Percentiles rank a stretch among this genome's conserved stretches.
Evolutionary conservation across 176 grass and related monocot genomes (phyloP).

Genomic region (Carex littledalei): DNA sequence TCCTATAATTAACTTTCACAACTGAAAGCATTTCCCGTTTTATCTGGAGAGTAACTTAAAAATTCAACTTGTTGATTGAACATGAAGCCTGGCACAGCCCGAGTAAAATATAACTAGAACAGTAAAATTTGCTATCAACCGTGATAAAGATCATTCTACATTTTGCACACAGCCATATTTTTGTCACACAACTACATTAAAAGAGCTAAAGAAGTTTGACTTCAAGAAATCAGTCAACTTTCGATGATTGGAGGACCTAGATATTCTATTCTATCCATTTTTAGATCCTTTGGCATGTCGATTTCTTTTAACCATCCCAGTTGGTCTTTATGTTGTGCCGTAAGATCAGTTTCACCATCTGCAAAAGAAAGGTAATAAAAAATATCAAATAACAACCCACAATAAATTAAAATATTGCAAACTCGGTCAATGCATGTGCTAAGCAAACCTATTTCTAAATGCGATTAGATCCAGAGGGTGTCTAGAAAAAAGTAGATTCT

Average conservation of each 20-base stretch:
- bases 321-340: not conserved
- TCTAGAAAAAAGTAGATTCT: not conserved
- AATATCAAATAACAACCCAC: not conserved
- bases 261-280: conserved; percentile 52
- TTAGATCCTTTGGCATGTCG: conserved; percentile 39
- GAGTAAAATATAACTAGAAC: not conserved
- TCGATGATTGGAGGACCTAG: conserved; percentile 58
- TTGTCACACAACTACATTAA: not conserved
- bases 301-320: conserved; percentile 74
- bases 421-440: not conserved
- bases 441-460: not conserved
- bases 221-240: not conserved
- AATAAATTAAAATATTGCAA: not conserved
- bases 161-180: not conserved
- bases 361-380: not conserved
- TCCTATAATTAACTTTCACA: not conserved
- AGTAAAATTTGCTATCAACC: not conserved
- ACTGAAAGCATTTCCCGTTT: not conserved
- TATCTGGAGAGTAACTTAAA: not conserved
- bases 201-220: not conserved
- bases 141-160: conserved; percentile 15
- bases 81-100: not conserved
- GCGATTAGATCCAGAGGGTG: not conserved
- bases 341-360: conserved; percentile 7
- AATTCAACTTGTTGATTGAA: not conserved